These are phyloP conservation scores for Arthrobotrys sinensis DNA, from an alignment of 2,329 filamentous ascomycete genomes.

Conservation along the genomic window DNA sequence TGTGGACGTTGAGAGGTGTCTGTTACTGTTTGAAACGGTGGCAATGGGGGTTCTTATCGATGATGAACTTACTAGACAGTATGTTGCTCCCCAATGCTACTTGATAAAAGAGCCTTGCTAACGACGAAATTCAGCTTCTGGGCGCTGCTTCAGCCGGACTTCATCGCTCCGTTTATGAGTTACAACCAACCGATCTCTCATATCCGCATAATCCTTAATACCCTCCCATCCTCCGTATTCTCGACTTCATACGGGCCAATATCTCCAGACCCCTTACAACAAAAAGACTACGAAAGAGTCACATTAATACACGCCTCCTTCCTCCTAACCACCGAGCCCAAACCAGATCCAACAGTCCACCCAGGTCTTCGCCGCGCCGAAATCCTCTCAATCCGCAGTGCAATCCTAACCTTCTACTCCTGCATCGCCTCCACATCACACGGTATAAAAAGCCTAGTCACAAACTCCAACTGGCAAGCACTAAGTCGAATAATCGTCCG, in stretches of 20 bases:
- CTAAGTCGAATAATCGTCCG: slow-evolving; percentile 45
- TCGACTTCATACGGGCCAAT: slow-evolving; percentile 50
- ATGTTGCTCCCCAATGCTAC: slow-evolving; percentile 30
- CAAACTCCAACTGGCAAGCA: slow-evolving; percentile 56
- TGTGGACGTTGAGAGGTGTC: slow-evolving; percentile 53
- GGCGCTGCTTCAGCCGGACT: slow-evolving; percentile 43
- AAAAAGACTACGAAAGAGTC: slow-evolving; percentile 55
- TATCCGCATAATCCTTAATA: slow-evolving; percentile 49
- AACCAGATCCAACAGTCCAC: slow-evolving; percentile 11
- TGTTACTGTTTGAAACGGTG: slow-evolving; percentile 44
- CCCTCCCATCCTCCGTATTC: slow-evolving; percentile 48
- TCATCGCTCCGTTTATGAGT: slow-evolving; percentile 53
- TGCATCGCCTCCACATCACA: slow-evolving; percentile 52
- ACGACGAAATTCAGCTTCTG: slow-evolving; percentile 38
- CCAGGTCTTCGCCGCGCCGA: slow-evolving; percentile 47
- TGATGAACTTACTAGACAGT: slow-evolving; percentile 44
- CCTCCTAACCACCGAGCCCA: slow-evolving; percentile 54
- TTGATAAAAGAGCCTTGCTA: no score
- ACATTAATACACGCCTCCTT: slow-evolving; percentile 55
- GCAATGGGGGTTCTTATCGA: slow-evolving; percentile 40
- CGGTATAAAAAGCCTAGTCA: slow-evolving; percentile 45
- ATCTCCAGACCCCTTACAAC: slow-evolving; percentile 29
- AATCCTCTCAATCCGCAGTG: slow-evolving; percentile 39
- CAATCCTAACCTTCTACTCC: slow-evolving; percentile 50
- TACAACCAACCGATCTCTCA: slow-evolving; percentile 53